Evolutionary conservation across 2,329 filamentous ascomycete genomes (phyloP), one percentile per base, ranked within the genome.

Genomic region (Coniochaeta sp.): DNA sequence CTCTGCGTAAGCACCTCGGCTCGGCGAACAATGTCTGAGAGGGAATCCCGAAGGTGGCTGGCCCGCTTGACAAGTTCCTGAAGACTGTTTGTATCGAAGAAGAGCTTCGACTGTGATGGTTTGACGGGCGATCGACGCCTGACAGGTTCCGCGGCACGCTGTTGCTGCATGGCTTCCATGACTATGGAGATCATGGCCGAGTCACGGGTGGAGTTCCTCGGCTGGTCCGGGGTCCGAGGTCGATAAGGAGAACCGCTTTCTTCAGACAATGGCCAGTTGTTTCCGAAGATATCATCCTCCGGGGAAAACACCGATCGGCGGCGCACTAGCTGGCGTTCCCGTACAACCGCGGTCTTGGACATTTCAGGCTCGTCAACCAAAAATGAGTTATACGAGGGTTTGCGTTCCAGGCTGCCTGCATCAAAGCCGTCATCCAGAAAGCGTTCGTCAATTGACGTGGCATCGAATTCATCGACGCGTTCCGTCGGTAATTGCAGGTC

Each of bases 21-120:
- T 58, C 78, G 79, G 56, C 85, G 82, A 55, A 89, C 77, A 6
- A 84, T 71, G 59, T 88, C 84, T 0, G 84, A 84, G 24, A 89
- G 73, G 4, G 77, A 75, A 64, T 87, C 84, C 31, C 82, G 80
- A 36, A 89, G 72, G 60, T 83, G 81, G 31, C 82, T 79, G 1
- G 86, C 86, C 61, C 84, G 79, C 68, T 84, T 85, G 40, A 89
- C 86, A 59, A 89, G 74, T 67, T 85, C 83, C 66, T 84, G 85
- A n/a, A 89, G 77, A 70, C 84, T 88, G 64, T 87, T 87, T 6
- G 86, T 88, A 68, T 88, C 86, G 64, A 89, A 89, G 61, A 87
- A 86, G 67, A 88, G 80, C 72, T 81, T 81, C 62, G 79, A 77
- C 58, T 78, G 76, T 52, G 79, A 74, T 12, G 70, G 62, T 67